phyloP scores from a whole-genome alignment of 371 early-diverging fungal species.

The Mucor mucedo region DNA sequence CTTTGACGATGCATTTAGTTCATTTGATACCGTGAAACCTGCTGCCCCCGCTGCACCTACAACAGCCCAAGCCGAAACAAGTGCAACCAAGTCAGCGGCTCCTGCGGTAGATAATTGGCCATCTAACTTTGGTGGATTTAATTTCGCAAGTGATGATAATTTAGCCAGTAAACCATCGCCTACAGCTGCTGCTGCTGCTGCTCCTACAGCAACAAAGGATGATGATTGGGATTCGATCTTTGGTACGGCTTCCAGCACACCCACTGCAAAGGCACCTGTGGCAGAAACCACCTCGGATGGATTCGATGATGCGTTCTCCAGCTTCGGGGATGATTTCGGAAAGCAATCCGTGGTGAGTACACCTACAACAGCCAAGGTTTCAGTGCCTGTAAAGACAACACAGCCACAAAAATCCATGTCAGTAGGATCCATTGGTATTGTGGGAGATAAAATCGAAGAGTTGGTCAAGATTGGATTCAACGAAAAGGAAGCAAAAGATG shows the following conservation, averaged over 20 bases:
- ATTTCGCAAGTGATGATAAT: constrained; percentile 23
- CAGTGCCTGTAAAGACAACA: neutral
- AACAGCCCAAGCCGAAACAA: neutral
- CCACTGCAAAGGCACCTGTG: neutral
- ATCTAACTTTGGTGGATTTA: constrained; percentile 41
- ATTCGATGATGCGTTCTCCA: constrained; percentile 44
- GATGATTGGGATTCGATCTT: constrained; percentile 57
- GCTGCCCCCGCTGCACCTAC: neutral
- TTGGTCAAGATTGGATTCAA: constrained; percentile 71
- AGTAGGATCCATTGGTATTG: constrained; percentile 27
- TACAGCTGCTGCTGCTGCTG: constrained; percentile 4
- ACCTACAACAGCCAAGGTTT: neutral
- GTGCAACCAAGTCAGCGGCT: neutral
- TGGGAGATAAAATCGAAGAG: constrained; percentile 43
- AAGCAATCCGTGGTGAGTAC: constrained; percentile 9
- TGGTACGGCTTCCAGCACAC: constrained; percentile 23
- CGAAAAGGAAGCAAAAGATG: constrained; percentile 63
- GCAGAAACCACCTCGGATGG: constrained; percentile 15
- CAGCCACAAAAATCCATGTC: constrained; percentile 8
- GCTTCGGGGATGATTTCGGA: constrained; percentile 28
- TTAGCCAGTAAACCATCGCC: too few species aligned
- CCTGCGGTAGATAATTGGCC: constrained; percentile 39
- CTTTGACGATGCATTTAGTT: constrained; percentile 52
- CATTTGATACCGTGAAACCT: constrained; percentile 21
- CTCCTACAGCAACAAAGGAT: constrained; percentile 1